These are phyloP conservation scores for Colletotrichum phormii DNA, from an alignment of 2,329 filamentous ascomycete species.

Conservation along the genomic window DNA sequence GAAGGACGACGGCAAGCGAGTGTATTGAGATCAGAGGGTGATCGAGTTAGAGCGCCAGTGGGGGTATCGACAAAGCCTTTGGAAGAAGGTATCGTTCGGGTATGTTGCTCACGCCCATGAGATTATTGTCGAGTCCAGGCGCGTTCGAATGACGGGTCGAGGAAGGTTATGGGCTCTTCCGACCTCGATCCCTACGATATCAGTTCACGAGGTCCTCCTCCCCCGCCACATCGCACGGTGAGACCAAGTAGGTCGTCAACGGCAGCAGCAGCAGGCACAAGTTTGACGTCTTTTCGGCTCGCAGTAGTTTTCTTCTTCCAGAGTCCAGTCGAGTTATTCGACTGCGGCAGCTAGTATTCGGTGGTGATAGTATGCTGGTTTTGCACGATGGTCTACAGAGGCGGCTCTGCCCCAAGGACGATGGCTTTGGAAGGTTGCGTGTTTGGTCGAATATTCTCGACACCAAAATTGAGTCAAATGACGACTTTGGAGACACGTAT, in stretches of 20 bases:
- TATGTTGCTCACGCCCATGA: not conserved
- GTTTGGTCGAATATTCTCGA: slow-evolving; percentile 9
- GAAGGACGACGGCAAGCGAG: slow-evolving; percentile 26
- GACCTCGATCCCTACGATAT: slow-evolving; percentile 48
- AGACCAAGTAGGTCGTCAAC: slow-evolving; percentile 39
- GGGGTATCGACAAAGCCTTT: slow-evolving; percentile 20
- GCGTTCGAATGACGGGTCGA: slow-evolving; percentile 26
- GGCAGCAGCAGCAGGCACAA: slow-evolving; percentile 36
- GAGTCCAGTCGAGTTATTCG: slow-evolving; percentile 32
- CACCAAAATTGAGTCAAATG: not conserved
- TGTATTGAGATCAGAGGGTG: slow-evolving; percentile 7
- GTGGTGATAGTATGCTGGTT: not conserved
- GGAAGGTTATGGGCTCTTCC: slow-evolving; percentile 38
- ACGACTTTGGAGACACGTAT: not conserved
- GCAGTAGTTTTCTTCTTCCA: not conserved
- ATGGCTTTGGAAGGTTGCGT: slow-evolving; percentile 12
- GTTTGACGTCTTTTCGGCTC: slow-evolving; percentile 33
- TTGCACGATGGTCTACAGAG: slow-evolving; percentile 12
- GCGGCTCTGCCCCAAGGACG: slow-evolving; percentile 14
- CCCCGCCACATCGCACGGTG: slow-evolving; percentile 58
- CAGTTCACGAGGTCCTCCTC: slow-evolving; percentile 54
- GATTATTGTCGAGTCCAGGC: not conserved
- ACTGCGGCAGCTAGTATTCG: slow-evolving; percentile 25
- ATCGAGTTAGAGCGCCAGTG: slow-evolving; percentile 5
- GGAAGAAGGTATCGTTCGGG: slow-evolving; percentile 7